These are phyloP conservation scores for Plasmodium chabaudi DNA, from an alignment of 169 alveolate species.

Conservation along the genomic window DNA sequence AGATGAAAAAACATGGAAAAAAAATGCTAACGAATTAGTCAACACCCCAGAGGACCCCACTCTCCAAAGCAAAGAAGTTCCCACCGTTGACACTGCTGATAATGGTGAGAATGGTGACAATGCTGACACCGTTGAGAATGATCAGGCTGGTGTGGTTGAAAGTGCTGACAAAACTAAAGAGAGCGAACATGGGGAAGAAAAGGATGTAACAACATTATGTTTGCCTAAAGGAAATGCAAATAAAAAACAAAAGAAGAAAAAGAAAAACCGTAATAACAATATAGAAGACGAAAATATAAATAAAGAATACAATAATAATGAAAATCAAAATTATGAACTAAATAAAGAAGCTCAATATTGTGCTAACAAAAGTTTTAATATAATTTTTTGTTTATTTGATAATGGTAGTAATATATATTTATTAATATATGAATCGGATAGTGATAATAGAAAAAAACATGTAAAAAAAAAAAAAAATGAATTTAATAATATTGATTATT, in stretches of 20 bases:
- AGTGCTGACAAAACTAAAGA: background rate
- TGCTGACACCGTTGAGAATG: background rate
- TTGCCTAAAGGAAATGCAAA: background rate
- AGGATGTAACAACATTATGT: background rate
- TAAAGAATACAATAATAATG: background rate
- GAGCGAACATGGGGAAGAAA: background rate
- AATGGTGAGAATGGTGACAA: background rate
- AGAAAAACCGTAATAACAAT: background rate
- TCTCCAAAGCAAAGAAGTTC: background rate
- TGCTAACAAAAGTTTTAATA: conserved; percentile 37
- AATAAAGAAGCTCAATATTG: background rate
- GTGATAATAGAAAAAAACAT: conserved; percentile 39
- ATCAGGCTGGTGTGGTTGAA: no score
- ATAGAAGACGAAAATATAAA: background rate
- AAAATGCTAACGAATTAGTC: background rate
- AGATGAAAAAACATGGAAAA: conserved; percentile 10
- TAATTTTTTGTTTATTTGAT: conserved; percentile 42
- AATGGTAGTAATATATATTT: conserved; percentile 44
- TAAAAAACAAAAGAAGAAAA: background rate
- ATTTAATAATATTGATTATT: conserved; percentile 36
- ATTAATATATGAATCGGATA: conserved; percentile 50
- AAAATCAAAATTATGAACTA: background rate
- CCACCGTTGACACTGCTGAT: background rate
- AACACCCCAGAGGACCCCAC: background rate
- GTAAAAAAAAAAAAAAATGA: conserved; percentile 39